Percentiles rank a stretch among this genome's conserved stretches.
These are phyloP conservation scores for Aureobasidium uvarum DNA, from an alignment of 2,329 filamentous ascomycete species.

Conservation along the genomic window DNA sequence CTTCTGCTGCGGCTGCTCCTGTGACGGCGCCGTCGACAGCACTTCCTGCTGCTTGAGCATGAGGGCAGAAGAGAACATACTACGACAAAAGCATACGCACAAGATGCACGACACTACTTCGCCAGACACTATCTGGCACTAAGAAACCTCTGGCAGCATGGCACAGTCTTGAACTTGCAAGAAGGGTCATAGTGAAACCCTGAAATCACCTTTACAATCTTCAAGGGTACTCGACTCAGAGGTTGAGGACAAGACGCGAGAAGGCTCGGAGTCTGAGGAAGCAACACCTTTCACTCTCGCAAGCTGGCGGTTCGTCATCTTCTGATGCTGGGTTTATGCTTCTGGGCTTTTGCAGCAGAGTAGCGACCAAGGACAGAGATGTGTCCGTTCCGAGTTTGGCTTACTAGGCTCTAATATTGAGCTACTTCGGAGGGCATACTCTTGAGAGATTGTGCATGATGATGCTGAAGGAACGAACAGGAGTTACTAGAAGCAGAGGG, in stretches of 20 bases:
- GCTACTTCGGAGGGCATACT: background rate
- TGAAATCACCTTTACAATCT: background rate
- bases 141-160: background rate
- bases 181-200: background rate
- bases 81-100: background rate
- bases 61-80: no score
- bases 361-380: no score
- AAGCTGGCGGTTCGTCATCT: background rate
- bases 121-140: background rate
- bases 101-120: background rate
- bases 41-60: constrained; percentile 15
- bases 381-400: no score
- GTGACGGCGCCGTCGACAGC: background rate
- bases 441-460: background rate
- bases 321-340: background rate
- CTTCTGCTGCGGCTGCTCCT: background rate
- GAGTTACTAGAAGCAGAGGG: background rate
- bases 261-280: background rate
- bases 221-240: background rate
- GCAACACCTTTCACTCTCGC: background rate
- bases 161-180: background rate
- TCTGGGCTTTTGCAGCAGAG: background rate
- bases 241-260: background rate
- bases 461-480: background rate
- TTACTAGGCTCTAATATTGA: background rate